Base-by-base conservation (phyloP, 768 basidiomycete genomes). In the Leccinellum albellum region DNA sequence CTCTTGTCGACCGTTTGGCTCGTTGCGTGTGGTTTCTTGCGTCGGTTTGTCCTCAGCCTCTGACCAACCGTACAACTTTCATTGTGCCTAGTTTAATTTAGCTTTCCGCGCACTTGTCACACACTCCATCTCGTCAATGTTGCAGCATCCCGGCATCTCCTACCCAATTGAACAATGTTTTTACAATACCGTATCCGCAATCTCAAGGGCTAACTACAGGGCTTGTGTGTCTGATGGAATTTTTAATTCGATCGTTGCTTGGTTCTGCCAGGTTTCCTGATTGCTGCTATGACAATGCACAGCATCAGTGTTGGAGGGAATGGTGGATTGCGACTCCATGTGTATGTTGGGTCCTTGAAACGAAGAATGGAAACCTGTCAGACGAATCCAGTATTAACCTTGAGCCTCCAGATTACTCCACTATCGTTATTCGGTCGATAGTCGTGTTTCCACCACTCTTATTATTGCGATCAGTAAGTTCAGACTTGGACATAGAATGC, bases 91-190 rank as follows among this genome's bases (percentile, higher is more conserved):
- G 58, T 69, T 70, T 71, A 67, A 64, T 62, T 71, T 61, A 60
- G 62, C 62, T 64, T 62, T 62, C 61, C 53, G 58, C 65, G 57
- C 68, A 66, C 63, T 57, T 69, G 67, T 65, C 61, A 63, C 65
- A 60, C 68, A 61, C 61, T 61, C 58, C 67, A 65, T 61, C 70
- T 70, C 65, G 70, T 74, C 71, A 75, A 69, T 79, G 78, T 79
- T 78, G 77, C 76, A 73, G 75, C 74, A 74, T 73, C 73, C 69
- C 60, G 65, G 68, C 70, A 71, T 70, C 71, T 65, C 67, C 67
- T 68, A 71, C 64, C 67, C 70, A 72, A 68, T 66, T 64, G 71
- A 73, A 74, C 74, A 72, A 68, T 75, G 71, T 74, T 69, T 66
- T 67, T 72, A 69, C 72, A 61, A 62, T 71, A 73, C 69, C 58